These are phyloP conservation scores for Vicia villosa DNA, from an alignment of 306 rosid genomes.

Conservation along the genomic window DNA sequence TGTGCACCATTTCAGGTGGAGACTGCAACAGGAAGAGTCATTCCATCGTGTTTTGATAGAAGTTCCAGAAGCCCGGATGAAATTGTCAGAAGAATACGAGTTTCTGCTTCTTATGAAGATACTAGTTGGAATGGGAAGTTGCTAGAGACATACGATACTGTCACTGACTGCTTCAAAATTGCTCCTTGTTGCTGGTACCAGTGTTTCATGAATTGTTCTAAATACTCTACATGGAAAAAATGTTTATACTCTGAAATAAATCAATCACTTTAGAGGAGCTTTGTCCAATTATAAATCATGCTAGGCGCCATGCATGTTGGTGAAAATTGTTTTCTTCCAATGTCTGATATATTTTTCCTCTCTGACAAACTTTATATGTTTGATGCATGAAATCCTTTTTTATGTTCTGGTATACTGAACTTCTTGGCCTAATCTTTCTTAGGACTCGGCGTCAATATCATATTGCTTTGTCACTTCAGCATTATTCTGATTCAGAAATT, in stretches of 20 bases:
- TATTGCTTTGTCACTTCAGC: constrained; percentile 45
- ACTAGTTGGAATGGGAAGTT: constrained; percentile 61
- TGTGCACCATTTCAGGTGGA: constrained; percentile 55
- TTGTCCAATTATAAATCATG: constrained; percentile 11
- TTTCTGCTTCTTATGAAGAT: constrained; percentile 64
- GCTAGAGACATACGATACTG: constrained; percentile 78
- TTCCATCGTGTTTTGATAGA: constrained; percentile 69
- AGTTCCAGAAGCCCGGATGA: constrained; percentile 86
- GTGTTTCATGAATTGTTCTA: constrained; percentile 25
- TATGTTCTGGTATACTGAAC: constrained; percentile 18
- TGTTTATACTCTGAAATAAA: constrained; percentile 15
- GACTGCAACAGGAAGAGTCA: constrained; percentile 59
- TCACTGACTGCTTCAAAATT: constrained; percentile 65
- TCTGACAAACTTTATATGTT: not conserved
- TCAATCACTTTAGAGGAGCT: constrained; percentile 5
- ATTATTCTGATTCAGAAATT: constrained; percentile 68
- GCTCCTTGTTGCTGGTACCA: constrained; percentile 82
- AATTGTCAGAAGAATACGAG: constrained; percentile 77
- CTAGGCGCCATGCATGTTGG: constrained; percentile 25
- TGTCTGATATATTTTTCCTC: constrained; percentile 2
- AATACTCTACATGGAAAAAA: constrained; percentile 12
- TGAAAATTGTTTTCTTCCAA: constrained; percentile 14
- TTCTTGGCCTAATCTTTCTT: constrained; percentile 30
- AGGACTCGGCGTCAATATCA: constrained; percentile 54
- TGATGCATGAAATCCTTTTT: constrained; percentile 7